Evolutionary conservation across 2,329 filamentous ascomycete genomes (phyloP).

Genomic region (Hortaea werneckii): DNA sequence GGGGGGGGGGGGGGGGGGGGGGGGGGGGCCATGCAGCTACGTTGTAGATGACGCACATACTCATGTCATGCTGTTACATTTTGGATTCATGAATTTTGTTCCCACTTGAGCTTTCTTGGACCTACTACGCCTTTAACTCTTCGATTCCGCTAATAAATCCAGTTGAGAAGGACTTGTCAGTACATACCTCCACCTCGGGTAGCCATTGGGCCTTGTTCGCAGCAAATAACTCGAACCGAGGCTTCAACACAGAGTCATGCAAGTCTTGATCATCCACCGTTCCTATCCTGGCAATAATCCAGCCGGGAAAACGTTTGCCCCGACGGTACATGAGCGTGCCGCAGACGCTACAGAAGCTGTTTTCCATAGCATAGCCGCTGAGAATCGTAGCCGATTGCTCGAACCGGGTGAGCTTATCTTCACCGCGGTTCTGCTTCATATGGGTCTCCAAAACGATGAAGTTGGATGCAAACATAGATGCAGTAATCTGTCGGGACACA

Average conservation of each 20-base stretch:
- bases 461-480: conserved; percentile 53
- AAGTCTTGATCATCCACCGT: conserved; percentile 53
- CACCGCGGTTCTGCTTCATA: conserved; percentile 42
- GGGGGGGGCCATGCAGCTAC: too few relatives aligned
- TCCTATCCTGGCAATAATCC: conserved; percentile 45
- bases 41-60: too few relatives aligned
- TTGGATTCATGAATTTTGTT: too few relatives aligned
- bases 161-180: too few relatives aligned
- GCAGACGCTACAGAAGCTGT: conserved; percentile 51
- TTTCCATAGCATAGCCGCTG: conserved; percentile 45
- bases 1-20: too few relatives aligned
- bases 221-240: conserved; percentile 43
- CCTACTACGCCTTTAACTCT: too few relatives aligned
- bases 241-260: conserved; percentile 47
- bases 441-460: conserved; percentile 40
- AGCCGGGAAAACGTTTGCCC: conserved; percentile 34
- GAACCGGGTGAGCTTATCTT: conserved; percentile 40
- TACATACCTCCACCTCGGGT: background rate
- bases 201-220: conserved; percentile 1
- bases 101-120: too few relatives aligned
- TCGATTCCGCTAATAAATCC: too few relatives aligned
- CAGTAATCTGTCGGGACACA: conserved; percentile 33
- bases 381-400: conserved; percentile 39
- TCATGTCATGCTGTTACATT: too few relatives aligned
- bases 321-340: conserved; percentile 52